phyloP scores from a whole-genome alignment of 78 protist genomes.

The Dictyostelium purpureum region DNA sequence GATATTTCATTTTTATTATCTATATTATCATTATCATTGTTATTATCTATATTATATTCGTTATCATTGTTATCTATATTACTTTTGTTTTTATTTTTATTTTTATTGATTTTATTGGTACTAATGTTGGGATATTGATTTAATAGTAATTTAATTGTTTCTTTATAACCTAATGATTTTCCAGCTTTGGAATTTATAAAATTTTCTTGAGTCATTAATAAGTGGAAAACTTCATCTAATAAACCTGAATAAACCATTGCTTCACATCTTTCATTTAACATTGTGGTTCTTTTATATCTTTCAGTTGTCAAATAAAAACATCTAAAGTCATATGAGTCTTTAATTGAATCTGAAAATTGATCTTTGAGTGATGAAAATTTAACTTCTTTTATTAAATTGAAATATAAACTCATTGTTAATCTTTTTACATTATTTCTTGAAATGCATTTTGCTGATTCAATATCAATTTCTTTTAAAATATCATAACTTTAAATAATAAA shows the following conservation, averaged over 20 bases:
- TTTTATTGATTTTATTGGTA: too few relatives aligned
- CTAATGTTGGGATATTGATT: not conserved
- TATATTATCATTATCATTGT: too few relatives aligned
- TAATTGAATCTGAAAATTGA: not conserved
- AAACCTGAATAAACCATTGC: constrained; percentile 31
- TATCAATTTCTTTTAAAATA: constrained; percentile 8
- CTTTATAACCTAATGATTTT: constrained; percentile 40
- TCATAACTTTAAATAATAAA: not conserved
- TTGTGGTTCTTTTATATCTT: not conserved
- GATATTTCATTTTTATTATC: too few relatives aligned
- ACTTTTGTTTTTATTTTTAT: too few relatives aligned
- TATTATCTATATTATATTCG: too few relatives aligned
- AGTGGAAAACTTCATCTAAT: constrained; percentile 14
- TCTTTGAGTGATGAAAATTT: constrained; percentile 12
- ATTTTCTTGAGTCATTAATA: not conserved
- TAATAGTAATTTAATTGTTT: constrained; percentile 1
- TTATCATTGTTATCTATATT: too few relatives aligned
- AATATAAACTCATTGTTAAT: constrained; percentile 39
- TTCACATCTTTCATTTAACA: constrained; percentile 43
- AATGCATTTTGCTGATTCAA: constrained; percentile 31
- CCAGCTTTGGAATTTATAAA: not conserved
- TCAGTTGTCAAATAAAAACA: constrained; percentile 25
- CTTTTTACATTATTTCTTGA: constrained; percentile 17
- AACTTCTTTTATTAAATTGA: constrained; percentile 2
- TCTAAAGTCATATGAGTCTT: constrained; percentile 45